Percentiles rank a stretch among this genome's conserved stretches.
Conservation (phyloP, 306 rosid species). For the Prosopis cineraria region DNA sequence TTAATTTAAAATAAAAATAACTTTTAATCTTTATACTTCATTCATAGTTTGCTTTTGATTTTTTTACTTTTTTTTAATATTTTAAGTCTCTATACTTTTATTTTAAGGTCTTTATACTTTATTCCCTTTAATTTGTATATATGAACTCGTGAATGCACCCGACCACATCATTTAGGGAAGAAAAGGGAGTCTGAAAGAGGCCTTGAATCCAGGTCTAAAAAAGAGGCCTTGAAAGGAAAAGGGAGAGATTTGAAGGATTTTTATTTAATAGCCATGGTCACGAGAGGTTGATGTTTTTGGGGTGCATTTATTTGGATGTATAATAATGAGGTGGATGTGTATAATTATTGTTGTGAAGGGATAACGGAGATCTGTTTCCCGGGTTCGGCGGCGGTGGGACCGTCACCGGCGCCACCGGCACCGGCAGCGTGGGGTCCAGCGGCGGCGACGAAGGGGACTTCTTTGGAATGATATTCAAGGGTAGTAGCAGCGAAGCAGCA, state of each 20-base stretch:
- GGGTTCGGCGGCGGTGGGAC: conserved; percentile 62
- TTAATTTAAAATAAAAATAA: too few species aligned
- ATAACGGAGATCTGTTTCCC: conserved; percentile 50
- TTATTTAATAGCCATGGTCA: neutral
- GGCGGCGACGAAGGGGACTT: conserved; percentile 54
- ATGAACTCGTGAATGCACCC: neutral
- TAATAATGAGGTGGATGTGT: neutral
- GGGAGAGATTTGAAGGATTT: neutral
- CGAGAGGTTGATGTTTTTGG: neutral
- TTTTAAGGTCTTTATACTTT: too few species aligned
- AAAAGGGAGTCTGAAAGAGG: neutral
- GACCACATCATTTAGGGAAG: neutral
- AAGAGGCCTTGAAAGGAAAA: too few species aligned
- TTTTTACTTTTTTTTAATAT: too few species aligned
- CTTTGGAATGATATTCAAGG: conserved; percentile 82
- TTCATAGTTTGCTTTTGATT: too few species aligned
- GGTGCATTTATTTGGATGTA: conserved; percentile 9
- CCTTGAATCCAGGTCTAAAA: too few species aligned
- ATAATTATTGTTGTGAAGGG: conserved; percentile 56
- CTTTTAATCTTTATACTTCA: too few species aligned
- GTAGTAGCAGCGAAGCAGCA: conserved; percentile 51
- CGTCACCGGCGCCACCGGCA: conserved; percentile 47
- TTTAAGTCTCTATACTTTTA: too few species aligned
- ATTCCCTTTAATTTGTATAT: too few species aligned
- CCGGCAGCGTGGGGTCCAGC: conserved; percentile 45